These are phyloP conservation scores for Ogataea angusta DNA, from an alignment of 805 yeast genomes.

Conservation along the genomic window DNA sequence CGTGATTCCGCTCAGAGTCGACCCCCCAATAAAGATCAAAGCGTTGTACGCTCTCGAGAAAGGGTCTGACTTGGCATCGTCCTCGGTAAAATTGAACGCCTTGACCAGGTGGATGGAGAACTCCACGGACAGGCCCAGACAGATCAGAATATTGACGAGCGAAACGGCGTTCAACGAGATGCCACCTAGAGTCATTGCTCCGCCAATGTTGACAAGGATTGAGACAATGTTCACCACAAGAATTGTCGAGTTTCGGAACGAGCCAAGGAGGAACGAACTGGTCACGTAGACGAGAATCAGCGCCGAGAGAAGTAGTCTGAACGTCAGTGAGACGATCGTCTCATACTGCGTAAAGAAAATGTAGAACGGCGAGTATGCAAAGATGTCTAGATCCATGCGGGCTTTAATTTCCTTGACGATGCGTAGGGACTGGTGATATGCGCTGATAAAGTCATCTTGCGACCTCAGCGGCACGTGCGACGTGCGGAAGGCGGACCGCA, in stretches of 20 bases:
- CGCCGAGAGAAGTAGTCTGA: slow-evolving; percentile 52
- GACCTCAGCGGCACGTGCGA: slow-evolving; percentile 77
- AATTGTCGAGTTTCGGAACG: slow-evolving; percentile 54
- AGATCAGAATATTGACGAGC: slow-evolving; percentile 85
- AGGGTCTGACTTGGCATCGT: slow-evolving; percentile 15
- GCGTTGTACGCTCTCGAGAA: slow-evolving; percentile 50
- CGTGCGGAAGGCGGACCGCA: slow-evolving; percentile 70
- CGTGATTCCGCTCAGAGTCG: slow-evolving; percentile 88
- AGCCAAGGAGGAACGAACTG: slow-evolving; percentile 62
- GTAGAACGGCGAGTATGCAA: slow-evolving; percentile 92
- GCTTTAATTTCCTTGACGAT: slow-evolving; percentile 55
- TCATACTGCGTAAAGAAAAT: slow-evolving; percentile 88
- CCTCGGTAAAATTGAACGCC: slow-evolving; percentile 51
- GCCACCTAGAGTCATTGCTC: slow-evolving; percentile 70
- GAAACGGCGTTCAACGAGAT: slow-evolving; percentile 86
- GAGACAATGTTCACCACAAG: slow-evolving; percentile 57
- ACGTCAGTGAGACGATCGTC: slow-evolving; percentile 57
- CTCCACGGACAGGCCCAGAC: slow-evolving; percentile 91
- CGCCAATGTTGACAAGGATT: slow-evolving; percentile 72
- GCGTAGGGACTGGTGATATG: slow-evolving; percentile 68
- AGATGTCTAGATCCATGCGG: slow-evolving; percentile 46
- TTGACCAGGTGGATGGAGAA: slow-evolving; percentile 86
- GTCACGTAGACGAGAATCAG: slow-evolving; percentile 45
- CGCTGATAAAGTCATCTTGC: slow-evolving; percentile 79
- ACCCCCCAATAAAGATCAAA: slow-evolving; percentile 76